Base-by-base conservation (phyloP, 768 basidiomycete genomes). In the Albatrellus ellisii region DNA sequence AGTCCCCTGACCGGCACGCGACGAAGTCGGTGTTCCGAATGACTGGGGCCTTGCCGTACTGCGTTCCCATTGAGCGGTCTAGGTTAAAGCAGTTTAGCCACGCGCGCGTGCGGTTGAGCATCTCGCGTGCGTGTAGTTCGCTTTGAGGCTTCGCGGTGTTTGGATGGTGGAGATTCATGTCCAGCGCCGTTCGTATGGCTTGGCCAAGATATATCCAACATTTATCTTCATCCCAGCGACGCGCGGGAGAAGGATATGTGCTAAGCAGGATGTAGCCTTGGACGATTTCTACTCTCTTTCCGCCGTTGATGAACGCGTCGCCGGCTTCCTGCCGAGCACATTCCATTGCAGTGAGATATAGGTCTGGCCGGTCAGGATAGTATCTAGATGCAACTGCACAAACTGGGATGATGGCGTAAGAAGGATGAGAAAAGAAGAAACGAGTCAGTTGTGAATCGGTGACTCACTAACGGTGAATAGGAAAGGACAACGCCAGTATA, bases 51-150 rank as follows among this genome's bases (percentile, higher is more conserved):
- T 90, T 89, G 43, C 91, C 91, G 60, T 92, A 89, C 59, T 91
- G 82, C n/a, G 78, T 81, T 10, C 85, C 79, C 14, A 83, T 81
- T 5, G 89, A 91, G 15, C 89, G 79, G 58, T 97, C 91, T 35
- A 94, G 66, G 59, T 91, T 88, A 62, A 83, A 87, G 58, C 86
- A 89, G 56, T 83, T 87, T 45, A 95, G 61, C 90, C 90, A 97
- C 2, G 83, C 74, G 15, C 90, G 76, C 37, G 88, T 88, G 31
- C 91, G 79, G 56, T 91, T 94, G 41, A 90, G 73, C 62, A 91
- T 76, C 61, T 91, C 84, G 33, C 91, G 76, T 4, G 83, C 82
- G 46, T 88, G 80, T 42, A 72, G 72, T 58, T 92, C 89, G 54
- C 86, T 86, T 7, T 75, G 63, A 9, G 84, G 82, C 48, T 81